Base-by-base conservation (phyloP, 768 basidiomycete species). In the Psilocybe cyanescens region DNA sequence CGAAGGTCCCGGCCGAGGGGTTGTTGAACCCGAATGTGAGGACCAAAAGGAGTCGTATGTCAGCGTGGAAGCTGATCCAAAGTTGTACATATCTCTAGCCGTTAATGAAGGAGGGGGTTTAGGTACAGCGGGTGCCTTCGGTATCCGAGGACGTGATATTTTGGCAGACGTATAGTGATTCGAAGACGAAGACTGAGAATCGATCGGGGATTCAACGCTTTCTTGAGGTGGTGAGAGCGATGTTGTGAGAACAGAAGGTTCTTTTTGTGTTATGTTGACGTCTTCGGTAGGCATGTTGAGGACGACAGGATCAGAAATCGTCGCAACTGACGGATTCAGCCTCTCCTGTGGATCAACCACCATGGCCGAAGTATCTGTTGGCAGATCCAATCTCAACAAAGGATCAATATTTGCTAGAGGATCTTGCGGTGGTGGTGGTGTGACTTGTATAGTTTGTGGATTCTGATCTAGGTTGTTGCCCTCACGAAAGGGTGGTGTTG, bases 1-100 rank as follows among this genome's bases (percentile, higher is more conserved):
- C 33, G 51, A 19, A 48, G 65, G 59, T 24, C 55, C 53, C 41
- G 63, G 62, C 51, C 63, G 52, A 48, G 65, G 62, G n/a, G 67
- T 64, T 3, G 60, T 65, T 47, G 68, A 60, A 28, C 66, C 69
- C 41, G 81, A 72, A 61, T 86, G 84, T 6, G 83, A 78, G 1
- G 86, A 85, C 86, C 85, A 88, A 66, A 87, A 88, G 0, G 83
- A 84, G 67, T 87, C 86, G 64, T 87, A 87, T 2, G 86, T 85
- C 47, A 86, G 72, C 9, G 78, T 69, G 7, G 76, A 70, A n/a
- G 62, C 64, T 19, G 67, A 63, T 19, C 70, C 55, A 61, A 73
- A 75, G 48, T 65, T 68, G 58, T 67, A 70, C 58, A 74, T 68
- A 47, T 71, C 71, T 60, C 64, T 68, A 14, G 66, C 62, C 57